Conservation (phyloP, 1,139 yeast genomes). For the Debaryomyces sp. region DNA sequence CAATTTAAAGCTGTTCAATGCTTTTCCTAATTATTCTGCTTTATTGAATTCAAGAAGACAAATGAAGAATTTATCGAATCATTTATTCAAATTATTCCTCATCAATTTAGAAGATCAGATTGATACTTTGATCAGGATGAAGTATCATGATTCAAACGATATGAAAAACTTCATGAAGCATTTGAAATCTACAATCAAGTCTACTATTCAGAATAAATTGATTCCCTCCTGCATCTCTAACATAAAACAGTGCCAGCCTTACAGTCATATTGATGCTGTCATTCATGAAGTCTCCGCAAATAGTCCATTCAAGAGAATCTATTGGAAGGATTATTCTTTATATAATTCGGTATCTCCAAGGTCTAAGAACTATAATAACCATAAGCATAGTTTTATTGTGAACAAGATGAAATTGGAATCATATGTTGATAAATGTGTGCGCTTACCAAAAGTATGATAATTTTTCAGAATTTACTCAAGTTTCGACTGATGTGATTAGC, state of each 20-base stretch:
- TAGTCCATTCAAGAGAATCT: slow-evolving; percentile 33
- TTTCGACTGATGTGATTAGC: neutral
- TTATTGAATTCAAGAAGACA: slow-evolving; percentile 30
- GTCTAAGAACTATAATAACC: neutral
- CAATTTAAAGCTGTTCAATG: slow-evolving; percentile 35
- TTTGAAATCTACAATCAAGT: slow-evolving; percentile 28
- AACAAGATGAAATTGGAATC: neutral
- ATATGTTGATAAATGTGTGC: slow-evolving; percentile 7
- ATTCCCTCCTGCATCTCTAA: slow-evolving; percentile 8
- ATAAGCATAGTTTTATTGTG: neutral
- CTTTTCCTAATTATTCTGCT: slow-evolving; percentile 39
- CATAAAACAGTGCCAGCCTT: slow-evolving; percentile 2
- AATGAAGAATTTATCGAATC: slow-evolving; percentile 29
- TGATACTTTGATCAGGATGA: slow-evolving; percentile 39
- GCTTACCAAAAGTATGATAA: slow-evolving; percentile 7
- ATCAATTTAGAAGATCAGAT: slow-evolving; percentile 44
- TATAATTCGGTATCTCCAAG: slow-evolving; percentile 8
- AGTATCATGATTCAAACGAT: slow-evolving; percentile 32
- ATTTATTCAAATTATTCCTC: slow-evolving; percentile 40
- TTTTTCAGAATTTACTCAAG: slow-evolving; percentile 4
- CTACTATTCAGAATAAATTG: slow-evolving; percentile 29
- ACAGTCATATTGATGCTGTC: slow-evolving; percentile 25
- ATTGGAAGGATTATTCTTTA: slow-evolving; percentile 22
- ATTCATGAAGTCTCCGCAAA: slow-evolving; percentile 30
- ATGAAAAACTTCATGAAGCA: slow-evolving; percentile 29